These are phyloP conservation scores for Alloascoidea africana DNA, from an alignment of 805 yeast species.

Conservation along the genomic window DNA sequence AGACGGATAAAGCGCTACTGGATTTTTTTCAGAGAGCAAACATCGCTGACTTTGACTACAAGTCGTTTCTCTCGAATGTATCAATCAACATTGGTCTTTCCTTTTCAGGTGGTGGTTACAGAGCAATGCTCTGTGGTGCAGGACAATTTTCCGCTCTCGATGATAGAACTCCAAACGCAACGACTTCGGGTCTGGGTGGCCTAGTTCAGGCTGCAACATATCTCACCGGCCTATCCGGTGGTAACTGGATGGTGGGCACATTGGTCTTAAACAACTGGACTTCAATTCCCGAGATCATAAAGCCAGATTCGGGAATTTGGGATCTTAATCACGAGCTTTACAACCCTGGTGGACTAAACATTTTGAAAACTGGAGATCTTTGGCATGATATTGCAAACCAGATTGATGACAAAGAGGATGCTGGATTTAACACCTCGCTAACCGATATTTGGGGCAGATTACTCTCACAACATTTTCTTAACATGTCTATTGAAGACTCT, in stretches of 20 bases:
- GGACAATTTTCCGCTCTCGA: slow-evolving; percentile 70
- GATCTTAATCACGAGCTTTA: slow-evolving; percentile 38
- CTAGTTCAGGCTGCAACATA: slow-evolving; percentile 45
- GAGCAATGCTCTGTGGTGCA: slow-evolving; percentile 77
- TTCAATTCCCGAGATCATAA: slow-evolving; percentile 34
- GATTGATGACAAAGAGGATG: slow-evolving; percentile 28
- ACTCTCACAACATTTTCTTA: slow-evolving; percentile 45
- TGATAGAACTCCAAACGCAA: slow-evolving; percentile 41
- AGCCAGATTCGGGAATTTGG: slow-evolving; percentile 35
- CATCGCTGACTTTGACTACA: slow-evolving; percentile 30
- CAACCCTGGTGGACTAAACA: slow-evolving; percentile 39
- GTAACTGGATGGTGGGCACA: slow-evolving; percentile 55
- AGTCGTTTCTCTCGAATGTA: background rate
- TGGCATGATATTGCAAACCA: slow-evolving; percentile 25
- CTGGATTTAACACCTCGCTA: slow-evolving; percentile 43
- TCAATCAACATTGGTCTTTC: slow-evolving; percentile 24
- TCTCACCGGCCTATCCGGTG: slow-evolving; percentile 57
- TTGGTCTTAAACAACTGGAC: slow-evolving; percentile 51
- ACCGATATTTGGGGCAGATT: slow-evolving; percentile 66
- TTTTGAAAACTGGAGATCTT: slow-evolving; percentile 28
- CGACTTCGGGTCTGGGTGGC: slow-evolving; percentile 40
- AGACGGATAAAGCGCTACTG: slow-evolving; percentile 21
- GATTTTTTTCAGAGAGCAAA: slow-evolving; percentile 29
- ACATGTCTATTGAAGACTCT: slow-evolving; percentile 31
- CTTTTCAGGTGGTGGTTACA: slow-evolving; percentile 82